Conservation (phyloP, 768 basidiomycete genomes). For the Polyporus arcularius region DNA sequence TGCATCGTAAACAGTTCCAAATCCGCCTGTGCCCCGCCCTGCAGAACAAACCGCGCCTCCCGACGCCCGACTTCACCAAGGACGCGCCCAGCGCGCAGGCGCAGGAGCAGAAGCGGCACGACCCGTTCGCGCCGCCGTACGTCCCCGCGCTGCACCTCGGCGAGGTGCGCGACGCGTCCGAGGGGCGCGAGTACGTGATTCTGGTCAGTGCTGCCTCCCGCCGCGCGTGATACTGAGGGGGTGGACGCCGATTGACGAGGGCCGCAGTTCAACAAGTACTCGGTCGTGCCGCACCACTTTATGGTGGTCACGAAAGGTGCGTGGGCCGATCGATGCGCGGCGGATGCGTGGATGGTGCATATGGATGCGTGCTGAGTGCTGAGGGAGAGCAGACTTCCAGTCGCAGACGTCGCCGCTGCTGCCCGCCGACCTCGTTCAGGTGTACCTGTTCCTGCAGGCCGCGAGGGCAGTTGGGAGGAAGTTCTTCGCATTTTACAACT, state of each 20-base stretch:
- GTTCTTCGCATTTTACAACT: constrained; percentile 90
- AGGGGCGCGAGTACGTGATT: constrained; percentile 60
- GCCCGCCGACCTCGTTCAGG: constrained; percentile 76
- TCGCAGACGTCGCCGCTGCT: constrained; percentile 80
- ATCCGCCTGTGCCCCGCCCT: constrained; percentile 84
- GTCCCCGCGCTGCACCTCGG: constrained; percentile 74
- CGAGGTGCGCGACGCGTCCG: constrained; percentile 64
- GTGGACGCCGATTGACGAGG: neutral
- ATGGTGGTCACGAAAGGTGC: constrained; percentile 84
- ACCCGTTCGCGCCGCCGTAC: constrained; percentile 91
- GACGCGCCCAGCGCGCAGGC: constrained; percentile 28
- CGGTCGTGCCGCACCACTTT: constrained; percentile 83
- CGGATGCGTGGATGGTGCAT: too few species aligned
- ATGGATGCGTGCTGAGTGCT: too few species aligned
- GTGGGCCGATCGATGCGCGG: neutral
- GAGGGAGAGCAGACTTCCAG: constrained; percentile 54
- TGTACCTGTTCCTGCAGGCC: constrained; percentile 72
- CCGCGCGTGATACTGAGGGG: neutral
- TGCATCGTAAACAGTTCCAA: constrained; percentile 70
- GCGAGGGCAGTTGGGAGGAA: constrained; percentile 59
- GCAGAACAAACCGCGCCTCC: constrained; percentile 69
- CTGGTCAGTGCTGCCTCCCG: constrained; percentile 50
- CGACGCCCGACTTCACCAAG: constrained; percentile 42
- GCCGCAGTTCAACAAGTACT: constrained; percentile 80
- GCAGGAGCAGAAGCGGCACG: constrained; percentile 35